Conservation (phyloP, 2,329 filamentous ascomycete genomes). For the Teratosphaeria pseudoeucalypti region DNA sequence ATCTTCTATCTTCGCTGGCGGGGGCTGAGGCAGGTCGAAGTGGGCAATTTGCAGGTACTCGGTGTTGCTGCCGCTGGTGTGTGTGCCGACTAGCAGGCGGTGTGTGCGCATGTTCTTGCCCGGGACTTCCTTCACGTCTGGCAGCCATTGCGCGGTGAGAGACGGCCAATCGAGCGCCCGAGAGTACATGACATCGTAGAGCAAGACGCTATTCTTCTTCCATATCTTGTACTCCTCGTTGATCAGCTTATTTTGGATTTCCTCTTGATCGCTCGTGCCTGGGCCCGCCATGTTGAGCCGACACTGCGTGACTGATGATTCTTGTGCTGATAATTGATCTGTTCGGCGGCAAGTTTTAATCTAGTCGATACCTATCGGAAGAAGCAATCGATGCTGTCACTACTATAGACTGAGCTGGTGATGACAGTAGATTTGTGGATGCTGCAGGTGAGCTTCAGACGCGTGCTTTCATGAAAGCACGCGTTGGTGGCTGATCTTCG, state of each 20-base stretch:
- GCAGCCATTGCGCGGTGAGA: slow-evolving; percentile 95
- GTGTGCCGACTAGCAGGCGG: slow-evolving; percentile 83
- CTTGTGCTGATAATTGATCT: not conserved
- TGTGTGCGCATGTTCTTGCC: slow-evolving; percentile 83
- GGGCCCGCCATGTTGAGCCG: not conserved
- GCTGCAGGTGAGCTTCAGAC: not conserved
- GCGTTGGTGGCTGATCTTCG: not conserved
- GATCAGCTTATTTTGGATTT: slow-evolving; percentile 70
- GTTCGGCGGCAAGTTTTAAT: not conserved
- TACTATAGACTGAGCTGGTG: not conserved
- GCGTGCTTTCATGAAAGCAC: not conserved
- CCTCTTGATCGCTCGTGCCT: slow-evolving; percentile 15
- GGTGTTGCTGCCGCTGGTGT: slow-evolving; percentile 73
- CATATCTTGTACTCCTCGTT: slow-evolving; percentile 99
- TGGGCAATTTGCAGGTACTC: slow-evolving; percentile 95
- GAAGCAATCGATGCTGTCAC: not conserved
- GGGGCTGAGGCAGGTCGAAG: slow-evolving; percentile 78
- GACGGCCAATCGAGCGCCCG: slow-evolving; percentile 96
- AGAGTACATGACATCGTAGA: slow-evolving; percentile 95
- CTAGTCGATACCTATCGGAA: not conserved
- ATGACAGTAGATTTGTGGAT: not conserved
- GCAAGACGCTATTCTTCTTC: slow-evolving; percentile 98
- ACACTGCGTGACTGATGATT: not conserved
- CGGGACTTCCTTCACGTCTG: slow-evolving; percentile 75
- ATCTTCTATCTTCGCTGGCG: slow-evolving; percentile 62